Base-by-base conservation (phyloP, 2,329 filamentous ascomycete genomes). In the Colletotrichum orchidophilum region DNA sequence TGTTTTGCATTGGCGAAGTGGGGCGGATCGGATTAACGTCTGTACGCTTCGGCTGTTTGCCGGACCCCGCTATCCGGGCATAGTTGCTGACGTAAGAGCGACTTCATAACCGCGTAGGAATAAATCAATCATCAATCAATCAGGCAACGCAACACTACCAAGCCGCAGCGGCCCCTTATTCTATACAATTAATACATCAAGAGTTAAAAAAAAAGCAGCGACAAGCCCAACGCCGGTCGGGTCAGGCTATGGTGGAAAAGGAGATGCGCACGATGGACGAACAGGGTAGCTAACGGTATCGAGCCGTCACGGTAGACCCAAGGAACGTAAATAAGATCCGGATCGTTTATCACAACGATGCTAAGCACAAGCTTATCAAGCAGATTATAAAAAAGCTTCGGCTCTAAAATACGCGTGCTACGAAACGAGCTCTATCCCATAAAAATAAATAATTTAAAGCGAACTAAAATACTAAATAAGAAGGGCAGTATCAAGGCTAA, bases 381-480 rank as follows among this genome's bases (percentile, higher is more conserved):
- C 35, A 70, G 59, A 58, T 70, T 42, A 63, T 66, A 74, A 63
- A 68, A 39, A 26, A 76, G 54, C 39, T 15, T 71, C 21, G 66
- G 64, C 31, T 35, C 15, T 29, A 73, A 74, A 55, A 74, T 60
- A 35, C 70, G 73, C 49, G 69, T 76, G 12, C 67, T 74, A 21
- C 65, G 68, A 55, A 72, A 77, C 66, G 61, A 76, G 21, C 66
- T 77, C 12, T 77, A 76, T 59, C 75, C 71, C 8, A 65, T 77
- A 27, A 76, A 76, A 63, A 73, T 78, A n/a, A 74, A 77, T 67
- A 73, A 73, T 55, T 72, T 74, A 49, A 74, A 66, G 62, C 74
- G 73, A n/a, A 68, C 60, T 12, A 75, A 66, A 5, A 69, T 77
- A 12, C 63, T 75, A 8, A 72, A 78, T 50, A 64, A 77, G 54